These are phyloP conservation scores for Botryotinia narcissicola DNA, from an alignment of 2,329 filamentous ascomycete species.

Conservation along the genomic window DNA sequence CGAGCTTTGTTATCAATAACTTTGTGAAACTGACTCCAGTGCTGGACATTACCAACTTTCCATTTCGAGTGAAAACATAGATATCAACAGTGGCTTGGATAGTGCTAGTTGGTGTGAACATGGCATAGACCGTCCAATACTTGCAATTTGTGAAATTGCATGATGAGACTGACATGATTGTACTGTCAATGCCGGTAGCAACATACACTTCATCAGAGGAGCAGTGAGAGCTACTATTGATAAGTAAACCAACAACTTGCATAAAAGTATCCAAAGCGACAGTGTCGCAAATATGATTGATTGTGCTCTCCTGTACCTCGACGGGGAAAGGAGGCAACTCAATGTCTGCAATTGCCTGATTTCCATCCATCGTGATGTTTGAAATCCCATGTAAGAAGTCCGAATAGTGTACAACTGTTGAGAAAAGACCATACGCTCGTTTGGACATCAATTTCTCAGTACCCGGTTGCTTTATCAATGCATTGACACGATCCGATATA, in stretches of 20 bases:
- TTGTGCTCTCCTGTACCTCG: not conserved
- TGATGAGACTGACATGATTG: not conserved
- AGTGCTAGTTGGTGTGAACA: not conserved
- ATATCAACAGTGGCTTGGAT: slow-evolving; percentile 11
- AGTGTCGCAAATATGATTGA: not conserved
- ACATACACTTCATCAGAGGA: not conserved
- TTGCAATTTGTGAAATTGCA: not conserved
- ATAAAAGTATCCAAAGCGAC: slow-evolving; percentile 38
- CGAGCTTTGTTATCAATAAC: slow-evolving; percentile 1
- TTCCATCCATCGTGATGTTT: not conserved
- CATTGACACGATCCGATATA: not conserved
- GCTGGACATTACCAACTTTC: not conserved
- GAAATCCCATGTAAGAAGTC: slow-evolving; percentile 10
- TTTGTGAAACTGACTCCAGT: slow-evolving; percentile 8
- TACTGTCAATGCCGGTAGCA: not conserved
- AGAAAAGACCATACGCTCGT: slow-evolving; percentile 12
- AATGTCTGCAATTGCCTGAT: slow-evolving; percentile 6
- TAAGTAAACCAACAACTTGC: slow-evolving; percentile 38
- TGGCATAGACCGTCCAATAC: slow-evolving; percentile 20
- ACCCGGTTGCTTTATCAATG: not conserved
- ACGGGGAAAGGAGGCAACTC: not conserved
- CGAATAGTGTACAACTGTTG: slow-evolving; percentile 1
- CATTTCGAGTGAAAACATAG: slow-evolving; percentile 19
- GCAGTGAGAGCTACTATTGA: slow-evolving; percentile 13
- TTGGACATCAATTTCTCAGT: slow-evolving; percentile 14